Conservation (phyloP, 75 land plant genomes). For the Isoetes taiwanensis region DNA sequence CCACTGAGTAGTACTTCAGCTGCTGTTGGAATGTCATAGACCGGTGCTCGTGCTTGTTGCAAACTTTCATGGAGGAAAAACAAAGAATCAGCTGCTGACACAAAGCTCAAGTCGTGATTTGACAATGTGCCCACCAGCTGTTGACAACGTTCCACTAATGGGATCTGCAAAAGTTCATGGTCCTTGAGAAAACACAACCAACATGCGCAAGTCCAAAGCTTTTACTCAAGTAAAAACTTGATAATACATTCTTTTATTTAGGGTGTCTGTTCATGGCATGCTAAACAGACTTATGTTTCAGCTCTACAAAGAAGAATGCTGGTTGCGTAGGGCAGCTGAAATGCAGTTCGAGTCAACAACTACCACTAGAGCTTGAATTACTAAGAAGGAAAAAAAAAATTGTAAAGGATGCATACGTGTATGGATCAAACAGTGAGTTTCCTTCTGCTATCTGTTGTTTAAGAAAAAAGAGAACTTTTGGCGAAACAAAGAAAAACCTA, state of each 20-base stretch:
- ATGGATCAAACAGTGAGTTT: no score
- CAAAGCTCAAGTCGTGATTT: constrained; percentile 88
- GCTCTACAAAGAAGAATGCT: no score
- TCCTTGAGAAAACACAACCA: not conserved
- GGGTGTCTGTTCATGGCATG: no score
- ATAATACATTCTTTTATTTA: no score
- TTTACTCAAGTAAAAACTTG: not conserved
- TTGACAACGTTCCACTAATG: constrained; percentile 82
- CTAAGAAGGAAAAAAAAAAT: not conserved
- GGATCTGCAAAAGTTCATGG: constrained; percentile 47
- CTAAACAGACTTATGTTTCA: no score
- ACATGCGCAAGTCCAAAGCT: not conserved
- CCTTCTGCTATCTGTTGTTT: not conserved
- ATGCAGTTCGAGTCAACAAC: no score
- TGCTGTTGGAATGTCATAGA: constrained; percentile 95
- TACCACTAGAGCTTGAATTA: not conserved
- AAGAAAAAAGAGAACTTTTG: not conserved
- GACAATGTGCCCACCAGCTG: constrained; percentile 82
- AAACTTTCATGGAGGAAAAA: constrained; percentile 90
- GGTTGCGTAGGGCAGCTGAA: no score
- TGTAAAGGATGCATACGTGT: not conserved
- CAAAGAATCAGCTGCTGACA: constrained; percentile 90
- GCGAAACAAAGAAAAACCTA: constrained; percentile 5
- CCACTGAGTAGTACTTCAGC: constrained; percentile 83
- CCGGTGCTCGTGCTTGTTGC: constrained; percentile 97